Conservation (phyloP, 768 basidiomycete genomes). For the Saitozyma podzolica region DNA sequence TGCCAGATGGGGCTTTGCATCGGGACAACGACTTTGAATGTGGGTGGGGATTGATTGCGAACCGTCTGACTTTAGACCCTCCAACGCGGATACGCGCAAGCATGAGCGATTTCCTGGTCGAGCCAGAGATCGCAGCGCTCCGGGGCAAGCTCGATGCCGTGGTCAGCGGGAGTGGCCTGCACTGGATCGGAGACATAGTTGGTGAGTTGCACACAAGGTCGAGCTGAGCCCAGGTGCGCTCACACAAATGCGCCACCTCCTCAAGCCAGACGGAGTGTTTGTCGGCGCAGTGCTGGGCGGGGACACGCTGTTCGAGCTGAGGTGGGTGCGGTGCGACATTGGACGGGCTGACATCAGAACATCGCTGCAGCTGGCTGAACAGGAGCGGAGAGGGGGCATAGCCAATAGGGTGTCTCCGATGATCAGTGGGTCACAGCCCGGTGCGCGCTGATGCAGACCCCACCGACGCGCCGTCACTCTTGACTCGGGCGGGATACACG, state of each 20-base stretch:
- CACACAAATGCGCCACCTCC: slow-evolving; percentile 78
- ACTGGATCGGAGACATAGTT: slow-evolving; percentile 97
- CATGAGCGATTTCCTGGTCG: slow-evolving; percentile 73
- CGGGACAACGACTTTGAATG: slow-evolving; percentile 74
- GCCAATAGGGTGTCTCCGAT: slow-evolving; percentile 97
- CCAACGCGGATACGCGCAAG: slow-evolving; percentile 76
- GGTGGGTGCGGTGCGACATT: slow-evolving; percentile 55
- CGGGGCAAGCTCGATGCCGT: slow-evolving; percentile 81
- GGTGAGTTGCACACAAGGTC: slow-evolving; percentile 57
- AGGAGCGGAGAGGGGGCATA: slow-evolving; percentile 91
- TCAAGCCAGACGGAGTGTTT: slow-evolving; percentile 90
- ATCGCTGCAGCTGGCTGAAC: slow-evolving; percentile 86
- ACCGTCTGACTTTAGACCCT: slow-evolving; percentile 60
- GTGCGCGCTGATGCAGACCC: slow-evolving; percentile 63
- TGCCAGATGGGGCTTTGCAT: slow-evolving; percentile 58
- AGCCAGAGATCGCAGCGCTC: slow-evolving; percentile 59
- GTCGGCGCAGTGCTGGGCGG: slow-evolving; percentile 93
- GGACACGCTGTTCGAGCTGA: slow-evolving; percentile 90
- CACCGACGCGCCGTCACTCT: slow-evolving; percentile 85
- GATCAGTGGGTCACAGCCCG: slow-evolving; percentile 66
- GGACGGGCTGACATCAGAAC: slow-evolving; percentile 60
- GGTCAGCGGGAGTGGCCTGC: slow-evolving; percentile 84
- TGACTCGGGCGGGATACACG: slow-evolving; percentile 89
- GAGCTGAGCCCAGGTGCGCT: slow-evolving; percentile 63
- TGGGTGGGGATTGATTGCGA: not conserved